A percentile compares a stretch with the other conserved stretches of the same genome.
These are phyloP conservation scores for Fusarium guadeloupense DNA, from an alignment of 2,329 filamentous ascomycete genomes.

Conservation along the genomic window DNA sequence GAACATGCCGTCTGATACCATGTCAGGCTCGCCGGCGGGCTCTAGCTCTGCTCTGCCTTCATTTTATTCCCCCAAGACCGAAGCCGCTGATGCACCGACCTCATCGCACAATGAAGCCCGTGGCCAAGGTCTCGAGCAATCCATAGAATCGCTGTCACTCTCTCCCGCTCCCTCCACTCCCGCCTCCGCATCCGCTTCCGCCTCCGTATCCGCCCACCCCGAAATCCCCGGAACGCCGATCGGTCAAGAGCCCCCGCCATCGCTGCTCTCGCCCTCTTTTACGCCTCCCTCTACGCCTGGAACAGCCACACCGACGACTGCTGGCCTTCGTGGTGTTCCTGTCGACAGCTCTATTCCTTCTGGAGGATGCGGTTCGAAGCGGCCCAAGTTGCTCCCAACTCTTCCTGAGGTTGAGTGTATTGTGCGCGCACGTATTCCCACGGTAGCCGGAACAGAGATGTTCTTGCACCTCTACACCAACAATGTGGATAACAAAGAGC, in stretches of 20 bases:
- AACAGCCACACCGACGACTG: slow-evolving; percentile 59
- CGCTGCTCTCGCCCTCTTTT: slow-evolving; percentile 87
- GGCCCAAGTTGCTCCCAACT: slow-evolving; percentile 76
- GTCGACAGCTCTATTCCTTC: slow-evolving; percentile 67
- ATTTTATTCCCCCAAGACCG: slow-evolving; percentile 57
- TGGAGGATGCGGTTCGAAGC: slow-evolving; percentile 69
- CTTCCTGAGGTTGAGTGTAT: slow-evolving; percentile 91
- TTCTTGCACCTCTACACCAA: slow-evolving; percentile 96
- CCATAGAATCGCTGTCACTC: slow-evolving; percentile 51
- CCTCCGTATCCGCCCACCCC: slow-evolving; percentile 20
- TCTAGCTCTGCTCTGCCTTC: slow-evolving; percentile 54
- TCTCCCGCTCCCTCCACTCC: slow-evolving; percentile 38
- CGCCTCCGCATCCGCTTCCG: slow-evolving; percentile 9
- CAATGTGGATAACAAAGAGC: slow-evolving; percentile 92
- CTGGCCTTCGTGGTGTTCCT: slow-evolving; percentile 61
- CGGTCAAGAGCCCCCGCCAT: slow-evolving; percentile 60
- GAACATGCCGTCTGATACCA: slow-evolving; percentile 45
- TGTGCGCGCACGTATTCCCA: slow-evolving; percentile 93
- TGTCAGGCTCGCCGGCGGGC: slow-evolving; percentile 43
- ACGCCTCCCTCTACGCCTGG: slow-evolving; percentile 75
- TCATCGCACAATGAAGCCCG: slow-evolving; percentile 19
- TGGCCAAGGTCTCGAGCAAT: slow-evolving; percentile 37
- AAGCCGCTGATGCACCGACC: slow-evolving; percentile 37
- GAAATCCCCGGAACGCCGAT: slow-evolving; percentile 33
- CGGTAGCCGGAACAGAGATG: slow-evolving; percentile 92